phyloP scores from a whole-genome alignment of 75 land plant species.

The Cupressus sempervirens region DNA sequence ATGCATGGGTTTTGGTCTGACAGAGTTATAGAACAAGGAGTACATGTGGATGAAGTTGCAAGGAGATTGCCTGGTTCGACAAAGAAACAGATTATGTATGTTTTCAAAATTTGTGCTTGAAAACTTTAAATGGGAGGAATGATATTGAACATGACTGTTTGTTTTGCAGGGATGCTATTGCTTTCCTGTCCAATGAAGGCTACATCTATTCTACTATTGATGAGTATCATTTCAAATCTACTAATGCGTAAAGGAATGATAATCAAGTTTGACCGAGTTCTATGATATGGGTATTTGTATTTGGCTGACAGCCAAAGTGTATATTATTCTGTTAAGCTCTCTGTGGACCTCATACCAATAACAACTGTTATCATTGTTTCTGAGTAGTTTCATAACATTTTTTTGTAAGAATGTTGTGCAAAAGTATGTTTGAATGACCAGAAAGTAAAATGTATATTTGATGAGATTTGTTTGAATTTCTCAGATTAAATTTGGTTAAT shows the following conservation, averaged over 20 bases:
- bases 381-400: neutral
- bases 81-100: conserved; percentile 51
- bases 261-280: neutral
- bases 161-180: conserved; percentile 49
- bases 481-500: neutral
- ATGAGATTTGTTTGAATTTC: neutral
- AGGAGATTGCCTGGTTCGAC: conserved; percentile 34
- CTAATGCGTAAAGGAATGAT: conserved; percentile 19
- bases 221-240: conserved; percentile 56
- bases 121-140: neutral
- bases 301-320: neutral
- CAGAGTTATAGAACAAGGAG: conserved; percentile 46
- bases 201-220: conserved; percentile 51
- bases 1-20: conserved; percentile 6
- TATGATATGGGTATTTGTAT: neutral
- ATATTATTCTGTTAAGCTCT: neutral
- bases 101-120: neutral
- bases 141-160: neutral
- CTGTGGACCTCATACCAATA: neutral
- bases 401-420: neutral
- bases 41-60: conserved; percentile 46
- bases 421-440: neutral
- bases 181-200: conserved; percentile 47
- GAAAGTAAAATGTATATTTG: neutral
- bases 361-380: neutral